Base-by-base conservation (phyloP, 163 green algal genomes). In the Prototheca wickerhamii region DNA sequence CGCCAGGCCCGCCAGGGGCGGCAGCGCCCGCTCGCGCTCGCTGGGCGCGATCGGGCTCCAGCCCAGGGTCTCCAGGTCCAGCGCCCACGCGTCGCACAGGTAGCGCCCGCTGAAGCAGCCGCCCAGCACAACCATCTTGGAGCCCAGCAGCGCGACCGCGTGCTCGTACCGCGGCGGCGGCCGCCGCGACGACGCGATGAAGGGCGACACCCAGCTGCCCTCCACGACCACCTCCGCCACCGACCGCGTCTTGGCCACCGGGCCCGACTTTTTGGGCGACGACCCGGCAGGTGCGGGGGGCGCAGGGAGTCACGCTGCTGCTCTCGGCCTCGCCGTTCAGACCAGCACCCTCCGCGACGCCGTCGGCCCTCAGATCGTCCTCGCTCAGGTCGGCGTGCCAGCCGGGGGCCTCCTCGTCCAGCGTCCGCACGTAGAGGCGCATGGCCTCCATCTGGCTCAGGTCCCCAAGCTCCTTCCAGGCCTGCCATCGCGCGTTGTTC, bases 371-470 rank as follows among this genome's bases (percentile, higher is more conserved):
- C 15, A 18, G 15, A 18, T 18, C 42, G 42, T 51, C 42, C 42
- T 56, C 49, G 49, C 31, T 52, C 50, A 51, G 33, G 53, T 28
- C 28, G n/a, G 35, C 63, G 31, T 7, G 58, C 62, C 69, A 76
- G 23, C 57, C 34, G 10, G 69, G 34, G 3, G 79, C 76, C 75
- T 91, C 84, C 58, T 94, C 84, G 20, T 96, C 89, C 28, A 96
- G 56, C 0, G 83, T 83, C 26, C 78, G 74, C 1, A 96, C 88
- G 56, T 88, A 96, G 21, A 95, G 75, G 0, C 88, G 74, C 90
- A 96, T 96, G 10, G 90, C 90, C 68, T 96, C 89, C 30, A 89
- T 77, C 21, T 67, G 55, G 4, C 70, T 58, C 85, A 96, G 92
- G 56, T 85, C 69, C 2, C 81, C 85, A 34, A 95, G 77, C 73